phyloP scores from a whole-genome alignment of 495 filamentous ascomycete species.

The Daldinia vernicosa region DNA sequence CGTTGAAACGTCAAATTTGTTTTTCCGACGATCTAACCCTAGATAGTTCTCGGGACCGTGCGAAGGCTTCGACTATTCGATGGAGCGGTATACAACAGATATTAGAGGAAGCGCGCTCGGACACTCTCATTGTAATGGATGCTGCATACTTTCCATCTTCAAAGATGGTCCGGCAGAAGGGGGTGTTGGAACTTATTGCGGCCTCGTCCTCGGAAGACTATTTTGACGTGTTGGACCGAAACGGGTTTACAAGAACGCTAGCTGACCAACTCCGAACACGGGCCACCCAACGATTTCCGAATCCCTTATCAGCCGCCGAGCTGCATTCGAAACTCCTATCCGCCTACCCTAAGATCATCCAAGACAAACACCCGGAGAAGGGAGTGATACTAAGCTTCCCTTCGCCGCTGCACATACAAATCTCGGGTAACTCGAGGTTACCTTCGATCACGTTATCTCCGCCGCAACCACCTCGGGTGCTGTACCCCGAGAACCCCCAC shows the following conservation, averaged over 20 bases:
- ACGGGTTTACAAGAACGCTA: conserved; percentile 56
- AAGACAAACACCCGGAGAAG: conserved; percentile 53
- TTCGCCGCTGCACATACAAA: conserved; percentile 57
- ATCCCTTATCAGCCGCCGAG: conserved; percentile 56
- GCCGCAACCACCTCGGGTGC: conserved; percentile 49
- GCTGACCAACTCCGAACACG: conserved; percentile 53
- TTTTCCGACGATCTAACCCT: conserved; percentile 20
- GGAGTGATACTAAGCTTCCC: conserved; percentile 53
- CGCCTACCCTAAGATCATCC: conserved; percentile 54
- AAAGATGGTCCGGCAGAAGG: conserved; percentile 50
- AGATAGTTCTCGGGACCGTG: conserved; percentile 53
- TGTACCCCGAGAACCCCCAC: conserved; percentile 45
- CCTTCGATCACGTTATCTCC: conserved; percentile 57
- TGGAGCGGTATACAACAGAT: conserved; percentile 59
- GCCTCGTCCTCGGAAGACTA: conserved; percentile 59
- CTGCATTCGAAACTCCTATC: conserved; percentile 57
- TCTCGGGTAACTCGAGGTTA: conserved; percentile 53
- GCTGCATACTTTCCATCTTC: conserved; percentile 58
- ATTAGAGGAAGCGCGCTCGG: conserved; percentile 55
- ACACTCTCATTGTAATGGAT: conserved; percentile 62
- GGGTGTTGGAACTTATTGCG: conserved; percentile 59
- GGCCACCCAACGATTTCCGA: conserved; percentile 49
- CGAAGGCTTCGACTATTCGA: conserved; percentile 52
- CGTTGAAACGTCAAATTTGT: background rate
- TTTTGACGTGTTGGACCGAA: conserved; percentile 49